Evolutionary conservation across 805 yeast genomes (phyloP), one percentile per base, ranked within the genome.

Genomic region (Saturnispora quitensis): DNA sequence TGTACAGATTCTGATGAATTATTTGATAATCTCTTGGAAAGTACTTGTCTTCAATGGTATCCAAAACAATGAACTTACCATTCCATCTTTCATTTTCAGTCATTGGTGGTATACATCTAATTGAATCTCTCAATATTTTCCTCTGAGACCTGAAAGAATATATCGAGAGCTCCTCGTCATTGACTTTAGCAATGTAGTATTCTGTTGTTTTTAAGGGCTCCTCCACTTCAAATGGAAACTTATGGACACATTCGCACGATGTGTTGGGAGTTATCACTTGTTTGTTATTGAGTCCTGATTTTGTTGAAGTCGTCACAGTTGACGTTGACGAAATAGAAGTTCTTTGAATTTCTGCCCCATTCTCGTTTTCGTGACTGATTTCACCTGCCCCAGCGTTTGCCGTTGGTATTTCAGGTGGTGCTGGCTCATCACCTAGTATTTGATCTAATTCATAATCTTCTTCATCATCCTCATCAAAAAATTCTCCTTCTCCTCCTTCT

Each of bases 21-120:
- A 15, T 24, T 3, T 40, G 40, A 28, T 43, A 34, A n/a, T 48
- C 33, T 22, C 48, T 50, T 5, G 61, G 61, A 9, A 45, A 31
- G 27, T 58, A 58, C 10, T 47, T 43, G 31, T 48, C 47, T 2
- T 8, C 24, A 31, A 47, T 31, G 35, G 58, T 52, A 42, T 65
- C 68, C 8, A 62, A 48, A 12, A 68, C 68, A 15, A 68, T 40
- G 35, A 33, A 61, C 24, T 57, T 56, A 17, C 69, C 69, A 2
- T 67, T 55, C 73, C 73, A 69, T 47, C 65, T 57, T 38, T 69
- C 71, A 51, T 63, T 64, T 7, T 65, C 59, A 1, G 60, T 27
- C 48, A 69, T 52, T 8, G 68, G 62, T 1, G 63, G 56, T 65
- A 69, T 68, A 50, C 73, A 69, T 15, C 71, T 50, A 5, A 69